These are phyloP conservation scores for Diplosphaera chodatii DNA, from an alignment of 139 green algal species.

Conservation along the genomic window DNA sequence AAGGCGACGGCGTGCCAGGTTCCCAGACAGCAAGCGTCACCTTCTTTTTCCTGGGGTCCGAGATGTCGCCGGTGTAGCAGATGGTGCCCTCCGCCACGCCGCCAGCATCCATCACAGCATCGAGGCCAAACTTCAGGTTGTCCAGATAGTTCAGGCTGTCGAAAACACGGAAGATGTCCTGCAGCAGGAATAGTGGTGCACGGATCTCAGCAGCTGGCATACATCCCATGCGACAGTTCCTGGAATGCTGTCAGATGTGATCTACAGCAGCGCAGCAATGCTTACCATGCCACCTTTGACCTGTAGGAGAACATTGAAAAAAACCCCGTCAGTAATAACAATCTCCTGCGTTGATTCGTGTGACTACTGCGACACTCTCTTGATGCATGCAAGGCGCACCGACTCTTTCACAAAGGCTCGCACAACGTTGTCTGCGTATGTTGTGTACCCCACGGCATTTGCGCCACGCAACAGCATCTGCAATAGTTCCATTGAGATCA, in stretches of 20 bases:
- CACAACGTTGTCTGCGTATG: slow-evolving; percentile 85
- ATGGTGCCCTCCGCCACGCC: slow-evolving; percentile 62
- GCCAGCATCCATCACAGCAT: slow-evolving; percentile 27
- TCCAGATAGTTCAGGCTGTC: slow-evolving; percentile 83
- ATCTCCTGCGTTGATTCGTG: too few species aligned
- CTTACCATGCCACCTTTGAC: slow-evolving; percentile 49
- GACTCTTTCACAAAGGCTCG: slow-evolving; percentile 68
- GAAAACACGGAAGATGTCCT: slow-evolving; percentile 92
- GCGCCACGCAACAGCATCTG: slow-evolving; percentile 91
- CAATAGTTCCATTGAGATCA: too few species aligned
- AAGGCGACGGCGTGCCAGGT: too few species aligned
- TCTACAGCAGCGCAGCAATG: too few species aligned
- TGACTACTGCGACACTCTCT: too few species aligned
- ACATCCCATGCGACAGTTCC: too few species aligned
- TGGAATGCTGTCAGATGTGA: too few species aligned
- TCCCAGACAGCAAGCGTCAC: too few species aligned
- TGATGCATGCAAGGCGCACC: slow-evolving; percentile 4
- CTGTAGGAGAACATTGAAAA: too few species aligned
- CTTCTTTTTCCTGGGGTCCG: slow-evolving; percentile 44
- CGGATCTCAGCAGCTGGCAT: too few species aligned
- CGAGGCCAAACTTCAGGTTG: slow-evolving; percentile 86
- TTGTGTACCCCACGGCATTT: slow-evolving; percentile 90
- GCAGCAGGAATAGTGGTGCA: too few species aligned
- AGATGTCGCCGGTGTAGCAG: slow-evolving; percentile 89
- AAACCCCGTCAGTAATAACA: too few species aligned